Evolutionary conservation across 805 yeast genomes (phyloP).

Genomic region (Suhomyces vadensis): DNA sequence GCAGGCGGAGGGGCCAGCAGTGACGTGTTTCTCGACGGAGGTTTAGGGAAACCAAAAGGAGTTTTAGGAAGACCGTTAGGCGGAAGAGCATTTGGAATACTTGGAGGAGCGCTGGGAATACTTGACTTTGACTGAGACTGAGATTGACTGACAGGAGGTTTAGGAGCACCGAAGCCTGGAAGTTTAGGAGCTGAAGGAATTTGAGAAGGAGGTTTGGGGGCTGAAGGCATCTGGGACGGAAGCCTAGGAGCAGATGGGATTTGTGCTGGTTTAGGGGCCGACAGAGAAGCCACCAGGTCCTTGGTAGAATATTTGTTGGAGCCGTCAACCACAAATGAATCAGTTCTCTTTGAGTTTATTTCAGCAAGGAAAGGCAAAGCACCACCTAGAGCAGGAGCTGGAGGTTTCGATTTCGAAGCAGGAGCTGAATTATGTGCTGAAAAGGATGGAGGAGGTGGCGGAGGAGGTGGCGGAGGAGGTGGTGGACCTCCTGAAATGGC

Average conservation of each 20-base stretch:
- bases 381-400: constrained; percentile 34
- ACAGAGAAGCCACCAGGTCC: background rate
- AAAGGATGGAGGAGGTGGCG: constrained; percentile 5
- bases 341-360: constrained; percentile 51
- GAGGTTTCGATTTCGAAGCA: constrained; percentile 13
- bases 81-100: background rate
- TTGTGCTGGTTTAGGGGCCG: background rate
- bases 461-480: constrained; percentile 17
- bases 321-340: constrained; percentile 45
- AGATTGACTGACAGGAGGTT: no score
- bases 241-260: background rate
- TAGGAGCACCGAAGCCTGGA: constrained; percentile 10
- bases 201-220: background rate
- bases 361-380: constrained; percentile 50
- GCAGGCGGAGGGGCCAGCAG: constrained; percentile 5
- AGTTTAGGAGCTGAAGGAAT: background rate
- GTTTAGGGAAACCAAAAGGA: no score
- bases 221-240: constrained; percentile 11
- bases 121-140: no score
- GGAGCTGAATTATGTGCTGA: constrained; percentile 5
- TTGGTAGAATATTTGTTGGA: constrained; percentile 14
- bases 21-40: constrained; percentile 12
- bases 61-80: constrained; percentile 7
- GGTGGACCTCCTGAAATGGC: constrained; percentile 15
- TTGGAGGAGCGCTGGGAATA: no score